Percentiles rank a stretch among this genome's conserved stretches.
phyloP scores from a whole-genome alignment of 176 grass and related monocot species.

The Zoysia pacifica region DNA sequence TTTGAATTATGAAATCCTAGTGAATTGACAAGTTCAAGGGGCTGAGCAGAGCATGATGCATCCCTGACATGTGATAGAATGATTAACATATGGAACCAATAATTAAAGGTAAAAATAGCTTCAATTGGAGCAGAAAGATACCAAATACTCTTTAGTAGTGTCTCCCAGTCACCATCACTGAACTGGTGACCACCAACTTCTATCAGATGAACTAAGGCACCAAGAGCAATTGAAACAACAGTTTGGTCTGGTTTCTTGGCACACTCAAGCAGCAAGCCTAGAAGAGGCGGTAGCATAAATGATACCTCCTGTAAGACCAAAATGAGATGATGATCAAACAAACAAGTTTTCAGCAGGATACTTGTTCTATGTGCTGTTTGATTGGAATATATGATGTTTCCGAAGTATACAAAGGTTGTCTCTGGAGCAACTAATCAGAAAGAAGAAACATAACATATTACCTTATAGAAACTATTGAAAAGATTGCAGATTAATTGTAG shows the following conservation, averaged over 20 bases:
- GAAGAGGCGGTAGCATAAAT: conserved; percentile 98
- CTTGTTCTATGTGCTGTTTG: conserved; percentile 20
- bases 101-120: conserved; percentile 28
- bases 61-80: conserved; percentile 67
- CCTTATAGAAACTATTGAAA: conserved; percentile 99
- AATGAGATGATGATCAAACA: conserved; percentile 32
- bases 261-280: conserved; percentile 95
- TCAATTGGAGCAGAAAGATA: conserved; percentile 38
- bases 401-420: conserved; percentile 6
- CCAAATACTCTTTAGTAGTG: conserved; percentile 97
- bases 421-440: conserved; percentile 22
- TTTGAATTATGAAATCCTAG: conserved; percentile 83
- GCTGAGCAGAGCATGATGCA: conserved; percentile 96
- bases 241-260: conserved; percentile 99
- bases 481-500: conserved; percentile 98
- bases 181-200: conserved; percentile 97
- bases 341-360: conserved; percentile 32
- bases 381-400: conserved; percentile 25
- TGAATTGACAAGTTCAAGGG: conserved; percentile 95
- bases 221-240: conserved; percentile 93
- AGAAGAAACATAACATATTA: conserved; percentile 32
- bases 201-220: conserved; percentile 94
- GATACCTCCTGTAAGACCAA: conserved; percentile 77
- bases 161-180: conserved; percentile 92
- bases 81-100: conserved; percentile 34